Conservation (phyloP, 2,329 filamentous ascomycete species). For the Penicillium fuscoglaucum region DNA sequence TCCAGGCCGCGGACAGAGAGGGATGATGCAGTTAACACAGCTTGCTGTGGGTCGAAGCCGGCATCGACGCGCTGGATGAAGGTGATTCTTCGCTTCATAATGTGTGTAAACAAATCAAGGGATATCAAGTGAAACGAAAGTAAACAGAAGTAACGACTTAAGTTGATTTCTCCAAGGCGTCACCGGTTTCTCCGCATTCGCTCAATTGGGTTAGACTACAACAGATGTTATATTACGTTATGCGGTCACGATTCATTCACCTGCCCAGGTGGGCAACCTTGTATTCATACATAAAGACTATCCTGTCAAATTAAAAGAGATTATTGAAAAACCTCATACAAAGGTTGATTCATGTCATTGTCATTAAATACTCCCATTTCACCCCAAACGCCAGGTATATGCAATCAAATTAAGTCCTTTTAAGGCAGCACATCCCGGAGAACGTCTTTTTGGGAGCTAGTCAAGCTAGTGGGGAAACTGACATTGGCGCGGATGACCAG, state of each 20-base stretch:
- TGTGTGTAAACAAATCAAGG: background rate
- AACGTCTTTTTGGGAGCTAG: slow-evolving; percentile 73
- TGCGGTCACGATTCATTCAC: background rate
- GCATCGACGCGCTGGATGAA: slow-evolving; percentile 69
- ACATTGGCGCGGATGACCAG: slow-evolving; percentile 90
- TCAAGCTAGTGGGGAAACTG: slow-evolving; percentile 81
- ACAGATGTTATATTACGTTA: background rate
- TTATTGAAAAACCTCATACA: background rate
- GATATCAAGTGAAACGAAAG: background rate
- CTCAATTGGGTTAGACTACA: slow-evolving; percentile 21
- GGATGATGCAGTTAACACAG: slow-evolving; percentile 57
- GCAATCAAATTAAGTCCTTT: slow-evolving; percentile 18
- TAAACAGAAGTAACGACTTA: slow-evolving; percentile 6
- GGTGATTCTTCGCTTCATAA: slow-evolving; percentile 60
- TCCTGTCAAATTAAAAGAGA: background rate
- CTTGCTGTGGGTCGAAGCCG: slow-evolving; percentile 62
- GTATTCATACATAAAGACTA: background rate
- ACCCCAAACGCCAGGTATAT: slow-evolving; percentile 32
- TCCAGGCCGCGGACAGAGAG: slow-evolving; percentile 61
- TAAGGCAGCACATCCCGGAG: slow-evolving; percentile 72
- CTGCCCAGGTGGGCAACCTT: background rate
- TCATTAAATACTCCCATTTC: slow-evolving; percentile 22
- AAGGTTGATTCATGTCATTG: slow-evolving; percentile 13
- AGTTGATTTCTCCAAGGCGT: slow-evolving; percentile 15
- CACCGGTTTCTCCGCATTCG: slow-evolving; percentile 23